Evolutionary conservation across 805 yeast genomes (phyloP), one percentile per base, ranked within the genome.

Genomic region (Diddensiella transvaalensis): DNA sequence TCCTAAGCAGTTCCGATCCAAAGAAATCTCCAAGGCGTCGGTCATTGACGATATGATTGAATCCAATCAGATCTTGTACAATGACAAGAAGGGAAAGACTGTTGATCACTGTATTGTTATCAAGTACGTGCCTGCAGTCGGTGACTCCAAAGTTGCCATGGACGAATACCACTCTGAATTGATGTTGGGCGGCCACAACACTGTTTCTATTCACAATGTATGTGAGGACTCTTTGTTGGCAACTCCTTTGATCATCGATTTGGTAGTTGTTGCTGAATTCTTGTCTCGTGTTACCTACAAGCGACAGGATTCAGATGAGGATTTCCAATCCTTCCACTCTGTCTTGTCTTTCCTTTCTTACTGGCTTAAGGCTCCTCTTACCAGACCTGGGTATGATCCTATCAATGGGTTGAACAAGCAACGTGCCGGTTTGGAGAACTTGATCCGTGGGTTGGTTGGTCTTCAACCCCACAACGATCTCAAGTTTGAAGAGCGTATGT

Each of bases 121-220:
- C 75, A 90, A 90, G 73, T 89, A 90, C 69, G 72, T 91, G 65
- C 85, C 87, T 48, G 96, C 97, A 5, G 97, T 90, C 42, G 96
- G 96, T 33, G 98, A 90, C 70, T 83, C 93, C 56, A 90, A 90
- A 75, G 96, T 90, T 55, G 98, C 98, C 46, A 91, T 90, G 97
- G 98, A 90, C 69, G 97, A 91, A 73, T 90, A 90, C 73, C 88
- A 91, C 74, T 85, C 95, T 48, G 97, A 90, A 71, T 81, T 90
- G 65, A 91, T 90, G 97, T 78, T 90, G 60, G 98, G 98, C 53
- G 98, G 98, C 40, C 96, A 90, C 73, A 91, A 90, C 74, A 85
- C 93, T 65, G 85, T 90, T 58, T 82, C 95, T 42, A 85, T 91
- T 64, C 96, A 90, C 72, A 90, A 91, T 66, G 96, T 91, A 37